Evolutionary conservation across 2,329 filamentous ascomycete species (phyloP).

Genomic region (Calonectria multiphialidica): DNA sequence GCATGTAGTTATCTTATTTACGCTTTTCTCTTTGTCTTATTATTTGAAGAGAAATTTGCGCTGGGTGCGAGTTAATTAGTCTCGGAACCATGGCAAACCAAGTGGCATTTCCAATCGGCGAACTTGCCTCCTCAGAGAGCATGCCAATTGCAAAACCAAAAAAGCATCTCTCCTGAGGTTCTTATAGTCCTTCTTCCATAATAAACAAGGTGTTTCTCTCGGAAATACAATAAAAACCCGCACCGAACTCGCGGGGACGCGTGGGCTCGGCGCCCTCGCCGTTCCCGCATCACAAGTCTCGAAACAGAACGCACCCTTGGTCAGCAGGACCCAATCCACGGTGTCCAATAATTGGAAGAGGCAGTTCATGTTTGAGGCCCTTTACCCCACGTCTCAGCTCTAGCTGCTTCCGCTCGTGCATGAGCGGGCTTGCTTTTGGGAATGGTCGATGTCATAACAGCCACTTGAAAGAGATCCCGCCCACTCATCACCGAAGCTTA

Average conservation of each 20-base stretch:
- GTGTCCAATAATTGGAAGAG: background rate
- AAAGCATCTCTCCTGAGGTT: no score
- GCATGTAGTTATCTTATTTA: no score
- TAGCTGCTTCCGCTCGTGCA: background rate
- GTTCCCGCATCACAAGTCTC: background rate
- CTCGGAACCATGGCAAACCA: no score
- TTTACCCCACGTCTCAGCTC: background rate
- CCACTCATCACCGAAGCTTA: constrained; percentile 6
- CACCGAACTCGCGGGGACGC: background rate
- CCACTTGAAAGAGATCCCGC: constrained; percentile 9
- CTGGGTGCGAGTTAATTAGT: no score
- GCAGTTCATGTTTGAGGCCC: background rate
- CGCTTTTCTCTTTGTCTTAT: no score
- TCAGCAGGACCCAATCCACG: constrained; percentile 1
- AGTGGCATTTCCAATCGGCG: no score
- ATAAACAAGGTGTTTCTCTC: no score
- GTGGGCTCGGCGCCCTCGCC: constrained; percentile 22
- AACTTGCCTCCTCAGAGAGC: no score
- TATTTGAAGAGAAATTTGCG: no score
- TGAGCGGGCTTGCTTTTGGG: constrained; percentile 1
- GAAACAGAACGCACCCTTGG: constrained; percentile 2
- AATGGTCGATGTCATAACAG: constrained; percentile 6
- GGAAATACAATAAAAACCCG: no score
- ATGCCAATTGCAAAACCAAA: no score
- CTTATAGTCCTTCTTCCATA: no score